Evolutionary conservation across 441 rosid genomes (phyloP).

Genomic region (Croton setiger): DNA sequence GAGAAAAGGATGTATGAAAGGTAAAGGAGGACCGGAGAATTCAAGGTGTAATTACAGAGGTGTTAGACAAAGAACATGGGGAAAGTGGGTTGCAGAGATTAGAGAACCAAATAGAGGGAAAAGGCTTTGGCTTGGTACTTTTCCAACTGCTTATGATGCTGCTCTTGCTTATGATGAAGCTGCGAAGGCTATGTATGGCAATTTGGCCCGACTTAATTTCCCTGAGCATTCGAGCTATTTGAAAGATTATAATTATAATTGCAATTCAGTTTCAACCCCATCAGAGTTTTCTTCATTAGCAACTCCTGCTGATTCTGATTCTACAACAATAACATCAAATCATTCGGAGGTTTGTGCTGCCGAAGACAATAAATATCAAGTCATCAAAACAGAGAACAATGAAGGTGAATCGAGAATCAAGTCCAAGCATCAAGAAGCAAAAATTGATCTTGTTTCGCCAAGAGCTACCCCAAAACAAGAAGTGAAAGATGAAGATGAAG

Average conservation of each 20-base stretch:
- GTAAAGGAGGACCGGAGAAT: constrained; percentile 88
- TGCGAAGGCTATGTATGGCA: constrained; percentile 64
- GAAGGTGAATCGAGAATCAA: constrained; percentile 25
- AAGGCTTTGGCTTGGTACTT: constrained; percentile 84
- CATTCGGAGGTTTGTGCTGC: constrained; percentile 44
- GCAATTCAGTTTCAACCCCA: constrained; percentile 20
- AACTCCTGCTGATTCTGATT: constrained; percentile 30
- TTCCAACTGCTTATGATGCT: constrained; percentile 57
- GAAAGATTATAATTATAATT: no score
- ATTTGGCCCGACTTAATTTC: constrained; percentile 52
- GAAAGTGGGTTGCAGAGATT: constrained; percentile 90
- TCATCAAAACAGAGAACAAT: constrained; percentile 19
- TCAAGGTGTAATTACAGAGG: constrained; percentile 51
- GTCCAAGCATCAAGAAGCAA: not conserved
- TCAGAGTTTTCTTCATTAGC: constrained; percentile 24
- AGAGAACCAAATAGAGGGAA: constrained; percentile 62
- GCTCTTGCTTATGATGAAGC: constrained; percentile 82
- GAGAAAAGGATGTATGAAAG: constrained; percentile 79
- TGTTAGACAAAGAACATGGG: constrained; percentile 89
- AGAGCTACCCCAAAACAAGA: constrained; percentile 2
- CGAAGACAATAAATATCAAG: constrained; percentile 21
- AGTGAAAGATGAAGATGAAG: not conserved
- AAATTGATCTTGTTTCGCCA: not conserved
- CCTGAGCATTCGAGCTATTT: constrained; percentile 24
- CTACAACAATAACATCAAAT: constrained; percentile 29